Conservation (phyloP, 345 rosid genomes). For the Erysimum cheiranthoides region DNA sequence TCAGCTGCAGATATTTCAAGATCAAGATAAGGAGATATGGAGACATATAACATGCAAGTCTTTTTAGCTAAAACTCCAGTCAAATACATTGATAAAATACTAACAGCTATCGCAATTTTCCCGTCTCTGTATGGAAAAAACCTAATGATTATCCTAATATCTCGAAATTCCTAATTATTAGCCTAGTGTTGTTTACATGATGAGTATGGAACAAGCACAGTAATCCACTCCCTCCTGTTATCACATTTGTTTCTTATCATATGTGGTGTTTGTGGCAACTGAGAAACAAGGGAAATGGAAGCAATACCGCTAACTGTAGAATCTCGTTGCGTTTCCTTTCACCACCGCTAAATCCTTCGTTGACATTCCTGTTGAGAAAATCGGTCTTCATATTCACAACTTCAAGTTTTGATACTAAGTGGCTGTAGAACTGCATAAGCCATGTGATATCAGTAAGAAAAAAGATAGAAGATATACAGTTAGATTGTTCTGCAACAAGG, state of each 20-base stretch:
- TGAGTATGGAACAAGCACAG: not conserved
- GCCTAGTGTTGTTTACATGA: not conserved
- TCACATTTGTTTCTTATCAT: slow-evolving; percentile 21
- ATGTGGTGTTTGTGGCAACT: slow-evolving; percentile 16
- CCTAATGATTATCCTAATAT: not conserved
- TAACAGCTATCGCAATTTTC: not conserved
- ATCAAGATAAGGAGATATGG: not conserved
- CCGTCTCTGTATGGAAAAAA: not conserved
- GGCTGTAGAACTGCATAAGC: slow-evolving; percentile 78
- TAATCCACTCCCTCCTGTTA: not conserved
- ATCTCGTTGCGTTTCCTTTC: slow-evolving; percentile 98
- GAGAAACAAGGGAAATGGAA: not conserved
- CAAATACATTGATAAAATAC: slow-evolving; percentile 6
- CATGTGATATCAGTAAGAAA: slow-evolving; percentile 32
- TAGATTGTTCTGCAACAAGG: not conserved
- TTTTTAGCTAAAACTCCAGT: slow-evolving; percentile 18
- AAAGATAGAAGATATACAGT: slow-evolving; percentile 20
- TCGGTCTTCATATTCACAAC: slow-evolving; percentile 88
- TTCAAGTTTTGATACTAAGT: slow-evolving; percentile 76
- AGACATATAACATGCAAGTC: not conserved
- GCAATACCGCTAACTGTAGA: slow-evolving; percentile 84
- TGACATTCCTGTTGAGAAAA: slow-evolving; percentile 93
- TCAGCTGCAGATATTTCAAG: slow-evolving; percentile 8
- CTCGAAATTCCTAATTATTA: not conserved
- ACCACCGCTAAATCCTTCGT: slow-evolving; percentile 99